Evolutionary conservation across 441 rosid genomes (phyloP), one percentile per base, ranked within the genome.

Genomic region (Pelargonium cotyledonis): DNA sequence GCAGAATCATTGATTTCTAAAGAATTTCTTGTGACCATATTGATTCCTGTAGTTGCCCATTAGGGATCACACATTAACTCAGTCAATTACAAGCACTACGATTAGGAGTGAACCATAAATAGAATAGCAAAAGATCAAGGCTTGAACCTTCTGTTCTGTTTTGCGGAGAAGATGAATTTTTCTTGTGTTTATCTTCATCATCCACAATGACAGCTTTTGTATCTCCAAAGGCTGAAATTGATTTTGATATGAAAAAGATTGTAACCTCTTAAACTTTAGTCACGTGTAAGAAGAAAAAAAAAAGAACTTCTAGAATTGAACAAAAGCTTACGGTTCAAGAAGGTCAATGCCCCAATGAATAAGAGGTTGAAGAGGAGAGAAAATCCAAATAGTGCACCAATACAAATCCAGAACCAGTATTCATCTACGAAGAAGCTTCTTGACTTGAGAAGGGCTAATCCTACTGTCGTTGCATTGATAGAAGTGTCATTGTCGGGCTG

Each of bases 371-470:
- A 93, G 70, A 90, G 76, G 70, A 93, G 53, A 43, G 98, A 78
- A 72, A 84, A 89, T 38, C 84, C 96, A 44, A 89, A 72, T 66
- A 93, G 80, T 14, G 86, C 92, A 75, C 85, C 96, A n/a, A 88
- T 73, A 67, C 97, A 85, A 23, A 90, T 82, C 97, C 98, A 89
- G 78, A 77, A 90, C 96, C 87, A 88, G 70, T 83, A 82, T 0
- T 86, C 88, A 16, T 88, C 75, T 0, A 81, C 79, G 71, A 70
- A 82, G 83, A 90, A 86, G 73, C 94, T 89, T 70, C 96, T 75
- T 58, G 83, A 63, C 72, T 80, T 84, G 11, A 93, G 75, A 66
- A 93, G 84, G 55, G 80, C 79, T 79, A 70, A 72, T 63, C 98
- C 98, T 8, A 90, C 82, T 12, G 97, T 90, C 8, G 79, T 76